These are phyloP conservation scores for Perkinsus chesapeaki DNA, from an alignment of 169 alveolate species.

Conservation along the genomic window DNA sequence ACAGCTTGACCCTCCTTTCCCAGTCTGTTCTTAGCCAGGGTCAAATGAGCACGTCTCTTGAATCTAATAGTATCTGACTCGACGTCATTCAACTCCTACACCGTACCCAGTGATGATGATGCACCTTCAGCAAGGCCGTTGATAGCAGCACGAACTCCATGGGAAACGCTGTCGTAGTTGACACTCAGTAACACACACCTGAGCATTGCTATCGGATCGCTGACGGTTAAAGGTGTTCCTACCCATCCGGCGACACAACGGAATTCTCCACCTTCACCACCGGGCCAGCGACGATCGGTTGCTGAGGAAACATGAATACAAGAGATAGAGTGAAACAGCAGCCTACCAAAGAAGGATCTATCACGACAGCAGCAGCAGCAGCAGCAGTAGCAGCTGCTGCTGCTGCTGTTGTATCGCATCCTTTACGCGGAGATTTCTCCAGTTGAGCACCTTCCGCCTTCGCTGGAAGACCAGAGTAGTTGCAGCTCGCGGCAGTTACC, in stretches of 20 bases:
- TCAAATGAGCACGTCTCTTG: neutral
- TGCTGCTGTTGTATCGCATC: neutral
- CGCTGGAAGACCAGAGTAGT: neutral
- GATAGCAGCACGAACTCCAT: neutral
- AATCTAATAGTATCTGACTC: neutral
- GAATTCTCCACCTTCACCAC: neutral
- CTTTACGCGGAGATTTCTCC: neutral
- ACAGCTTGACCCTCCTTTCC: neutral
- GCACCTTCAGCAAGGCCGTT: neutral
- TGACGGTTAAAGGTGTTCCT: neutral
- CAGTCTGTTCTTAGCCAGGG: neutral
- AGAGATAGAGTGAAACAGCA: no score
- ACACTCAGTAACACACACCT: neutral
- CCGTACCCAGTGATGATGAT: neutral
- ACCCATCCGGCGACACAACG: neutral
- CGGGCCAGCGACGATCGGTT: neutral
- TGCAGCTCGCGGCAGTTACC: neutral
- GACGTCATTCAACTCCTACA: neutral
- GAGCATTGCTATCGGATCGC: neutral
- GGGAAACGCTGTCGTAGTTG: neutral
- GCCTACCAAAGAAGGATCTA: neutral
- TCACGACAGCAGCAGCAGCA: neutral
- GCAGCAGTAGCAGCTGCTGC: neutral
- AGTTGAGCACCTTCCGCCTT: neutral
- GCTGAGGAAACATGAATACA: no score